Conservation (phyloP, 2,329 filamentous ascomycete genomes). For the Magnaporthiopsis rhizophila region DNA sequence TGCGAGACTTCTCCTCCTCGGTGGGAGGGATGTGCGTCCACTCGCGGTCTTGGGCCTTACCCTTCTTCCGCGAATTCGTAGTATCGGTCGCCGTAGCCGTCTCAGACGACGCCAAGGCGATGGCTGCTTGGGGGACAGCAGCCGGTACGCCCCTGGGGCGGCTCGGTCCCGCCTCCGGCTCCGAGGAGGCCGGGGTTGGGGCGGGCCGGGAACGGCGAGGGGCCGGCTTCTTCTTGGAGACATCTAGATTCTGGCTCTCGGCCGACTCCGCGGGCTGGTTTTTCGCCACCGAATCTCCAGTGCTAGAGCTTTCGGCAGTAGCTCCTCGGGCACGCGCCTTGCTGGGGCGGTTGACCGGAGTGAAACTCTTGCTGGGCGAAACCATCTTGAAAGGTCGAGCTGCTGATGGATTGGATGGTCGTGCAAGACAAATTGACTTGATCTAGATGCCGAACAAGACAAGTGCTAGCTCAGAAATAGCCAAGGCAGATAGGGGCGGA, state of each 20-base stretch:
- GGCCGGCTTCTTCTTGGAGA: neutral
- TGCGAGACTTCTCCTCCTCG: conserved; percentile 14
- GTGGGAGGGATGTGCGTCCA: conserved; percentile 13
- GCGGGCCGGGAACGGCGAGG: neutral
- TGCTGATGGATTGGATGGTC: neutral
- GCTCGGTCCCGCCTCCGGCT: neutral
- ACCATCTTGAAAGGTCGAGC: neutral
- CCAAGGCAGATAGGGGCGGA: neutral
- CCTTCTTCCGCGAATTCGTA: neutral
- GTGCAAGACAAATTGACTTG: neutral
- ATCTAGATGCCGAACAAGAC: neutral
- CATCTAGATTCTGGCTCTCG: neutral
- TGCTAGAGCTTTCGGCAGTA: too few species aligned
- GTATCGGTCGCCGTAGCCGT: neutral
- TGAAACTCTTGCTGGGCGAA: neutral
- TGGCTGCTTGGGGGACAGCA: neutral
- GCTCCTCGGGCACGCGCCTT: neutral
- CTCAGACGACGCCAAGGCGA: neutral
- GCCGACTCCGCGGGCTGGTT: neutral
- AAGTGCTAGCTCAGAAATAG: neutral
- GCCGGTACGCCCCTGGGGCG: too few species aligned
- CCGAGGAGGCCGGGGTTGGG: neutral
- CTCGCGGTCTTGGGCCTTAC: conserved; percentile 5
- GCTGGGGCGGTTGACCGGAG: neutral
- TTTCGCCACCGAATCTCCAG: too few species aligned